A percentile compares a stretch with the other conserved stretches of the same genome.
These are phyloP conservation scores for Pichia californica DNA, from an alignment of 805 yeast species.

Conservation along the genomic window DNA sequence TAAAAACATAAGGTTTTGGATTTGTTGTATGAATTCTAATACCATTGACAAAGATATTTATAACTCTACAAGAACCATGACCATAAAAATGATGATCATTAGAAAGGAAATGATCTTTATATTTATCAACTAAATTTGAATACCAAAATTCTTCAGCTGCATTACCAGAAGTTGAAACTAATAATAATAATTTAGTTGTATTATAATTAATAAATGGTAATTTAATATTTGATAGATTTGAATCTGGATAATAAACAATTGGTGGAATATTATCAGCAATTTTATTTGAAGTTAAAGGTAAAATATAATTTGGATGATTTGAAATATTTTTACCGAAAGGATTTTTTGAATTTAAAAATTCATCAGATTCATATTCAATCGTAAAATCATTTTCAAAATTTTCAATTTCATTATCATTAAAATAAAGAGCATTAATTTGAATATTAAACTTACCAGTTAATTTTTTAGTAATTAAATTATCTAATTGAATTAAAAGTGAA, in stretches of 20 bases:
- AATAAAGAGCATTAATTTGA: constrained; percentile 46
- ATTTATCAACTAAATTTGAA: constrained; percentile 47
- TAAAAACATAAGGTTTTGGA: constrained; percentile 69
- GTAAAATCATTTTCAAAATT: too few species aligned
- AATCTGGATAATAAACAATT: constrained; percentile 38
- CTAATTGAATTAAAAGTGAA: constrained; percentile 51
- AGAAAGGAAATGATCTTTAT: constrained; percentile 32
- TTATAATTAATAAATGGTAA: constrained; percentile 46
- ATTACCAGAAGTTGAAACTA: constrained; percentile 66
- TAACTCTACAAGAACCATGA: constrained; percentile 66
- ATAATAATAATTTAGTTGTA: constrained; percentile 53
- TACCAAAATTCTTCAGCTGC: constrained; percentile 85
- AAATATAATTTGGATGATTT: constrained; percentile 21
- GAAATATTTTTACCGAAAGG: background rate
- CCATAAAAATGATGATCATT: constrained; percentile 41
- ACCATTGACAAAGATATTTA: constrained; percentile 57
- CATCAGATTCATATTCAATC: too few species aligned
- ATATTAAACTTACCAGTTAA: constrained; percentile 59
- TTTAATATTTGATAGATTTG: constrained; percentile 26
- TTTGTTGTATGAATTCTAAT: constrained; percentile 51
- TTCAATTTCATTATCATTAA: constrained; percentile 25
- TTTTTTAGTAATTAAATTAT: constrained; percentile 49
- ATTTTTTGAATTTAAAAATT: too few species aligned
- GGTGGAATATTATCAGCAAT: constrained; percentile 31
- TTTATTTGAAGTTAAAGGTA: constrained; percentile 30